Conservation (phyloP, 2,329 filamentous ascomycete species). For the Colletotrichum tropicicola region DNA sequence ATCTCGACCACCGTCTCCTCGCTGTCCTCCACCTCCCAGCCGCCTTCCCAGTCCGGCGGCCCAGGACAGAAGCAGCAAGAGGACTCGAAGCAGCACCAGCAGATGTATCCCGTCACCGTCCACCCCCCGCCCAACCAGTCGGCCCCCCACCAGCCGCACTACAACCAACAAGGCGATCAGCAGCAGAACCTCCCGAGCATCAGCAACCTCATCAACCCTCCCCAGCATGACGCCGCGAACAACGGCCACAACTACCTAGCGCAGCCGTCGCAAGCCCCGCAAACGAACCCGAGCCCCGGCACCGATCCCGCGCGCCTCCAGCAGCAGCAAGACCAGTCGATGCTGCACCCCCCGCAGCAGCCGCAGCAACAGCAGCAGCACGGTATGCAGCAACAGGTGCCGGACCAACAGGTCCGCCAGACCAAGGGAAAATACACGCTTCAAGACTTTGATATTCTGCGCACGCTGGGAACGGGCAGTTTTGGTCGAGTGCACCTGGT, state of each 20-base stretch:
- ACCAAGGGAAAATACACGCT: constrained; percentile 99
- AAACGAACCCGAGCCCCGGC: constrained; percentile 47
- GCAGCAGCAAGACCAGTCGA: constrained; percentile 48
- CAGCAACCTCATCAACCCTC: constrained; percentile 81
- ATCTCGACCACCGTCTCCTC: constrained; percentile 33
- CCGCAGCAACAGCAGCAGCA: constrained; percentile 35
- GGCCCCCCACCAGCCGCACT: constrained; percentile 40
- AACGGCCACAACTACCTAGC: constrained; percentile 33
- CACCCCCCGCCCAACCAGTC: constrained; percentile 38
- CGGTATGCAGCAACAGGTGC: constrained; percentile 43
- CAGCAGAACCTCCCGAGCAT: constrained; percentile 80
- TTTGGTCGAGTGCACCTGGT: constrained; percentile 97
- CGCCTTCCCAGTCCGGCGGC: constrained; percentile 5
- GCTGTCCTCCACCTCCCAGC: constrained; percentile 28
- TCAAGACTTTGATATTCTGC: constrained; percentile 86
- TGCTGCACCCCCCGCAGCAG: constrained; percentile 33
- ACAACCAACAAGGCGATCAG: constrained; percentile 51
- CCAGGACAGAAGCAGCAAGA: constrained; percentile 30
- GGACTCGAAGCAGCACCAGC: constrained; percentile 33
- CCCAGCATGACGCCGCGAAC: constrained; percentile 53
- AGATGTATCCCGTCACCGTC: constrained; percentile 43
- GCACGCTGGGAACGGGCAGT: constrained; percentile 94
- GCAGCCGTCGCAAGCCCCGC: constrained; percentile 34
- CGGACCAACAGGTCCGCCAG: constrained; percentile 59
- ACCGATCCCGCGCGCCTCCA: constrained; percentile 45